Percentiles rank a stretch among this genome's conserved stretches.
Evolutionary conservation across 371 early-diverging fungal genomes (phyloP).

Genomic region (Chytridium lagenaria): DNA sequence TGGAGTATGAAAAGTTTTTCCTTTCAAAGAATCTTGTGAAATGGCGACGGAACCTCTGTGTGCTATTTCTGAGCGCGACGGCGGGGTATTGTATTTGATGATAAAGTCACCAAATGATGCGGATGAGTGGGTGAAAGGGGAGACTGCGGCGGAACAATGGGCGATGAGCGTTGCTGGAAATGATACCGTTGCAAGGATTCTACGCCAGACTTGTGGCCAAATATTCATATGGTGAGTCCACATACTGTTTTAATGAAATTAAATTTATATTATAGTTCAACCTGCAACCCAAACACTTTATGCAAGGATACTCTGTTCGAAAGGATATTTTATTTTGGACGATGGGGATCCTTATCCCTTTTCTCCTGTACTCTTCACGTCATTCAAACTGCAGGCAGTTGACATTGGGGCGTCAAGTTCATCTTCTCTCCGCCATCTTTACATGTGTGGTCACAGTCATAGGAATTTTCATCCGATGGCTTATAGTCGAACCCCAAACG

Average conservation of each 20-base stretch:
- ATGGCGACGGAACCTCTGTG: slow-evolving; percentile 27
- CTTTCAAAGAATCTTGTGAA: slow-evolving; percentile 10
- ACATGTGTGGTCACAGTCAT: slow-evolving; percentile 29
- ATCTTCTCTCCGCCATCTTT: slow-evolving; percentile 36
- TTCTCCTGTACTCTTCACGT: slow-evolving; percentile 22
- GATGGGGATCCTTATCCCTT: slow-evolving; percentile 44
- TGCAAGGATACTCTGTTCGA: slow-evolving; percentile 33
- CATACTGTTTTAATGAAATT: neutral
- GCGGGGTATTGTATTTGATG: slow-evolving; percentile 24
- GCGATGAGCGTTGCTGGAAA: neutral
- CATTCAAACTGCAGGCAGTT: slow-evolving; percentile 30
- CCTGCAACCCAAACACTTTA: slow-evolving; percentile 23
- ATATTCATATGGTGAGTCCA: slow-evolving; percentile 4
- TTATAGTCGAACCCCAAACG: slow-evolving; percentile 40
- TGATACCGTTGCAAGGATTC: neutral
- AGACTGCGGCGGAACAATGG: neutral
- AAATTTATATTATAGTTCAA: slow-evolving; percentile 18
- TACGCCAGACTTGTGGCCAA: slow-evolving; percentile 7
- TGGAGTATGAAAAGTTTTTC: slow-evolving; percentile 28
- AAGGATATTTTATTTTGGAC: slow-evolving; percentile 46
- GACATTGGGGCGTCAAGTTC: slow-evolving; percentile 32
- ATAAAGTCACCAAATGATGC: slow-evolving; percentile 14
- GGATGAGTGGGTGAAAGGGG: neutral
- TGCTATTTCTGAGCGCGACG: slow-evolving; percentile 11
- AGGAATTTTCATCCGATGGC: slow-evolving; percentile 43